Evolutionary conservation across 108 stramenopile genomes (phyloP).

Genomic region (Nitzschia inconspicua): DNA sequence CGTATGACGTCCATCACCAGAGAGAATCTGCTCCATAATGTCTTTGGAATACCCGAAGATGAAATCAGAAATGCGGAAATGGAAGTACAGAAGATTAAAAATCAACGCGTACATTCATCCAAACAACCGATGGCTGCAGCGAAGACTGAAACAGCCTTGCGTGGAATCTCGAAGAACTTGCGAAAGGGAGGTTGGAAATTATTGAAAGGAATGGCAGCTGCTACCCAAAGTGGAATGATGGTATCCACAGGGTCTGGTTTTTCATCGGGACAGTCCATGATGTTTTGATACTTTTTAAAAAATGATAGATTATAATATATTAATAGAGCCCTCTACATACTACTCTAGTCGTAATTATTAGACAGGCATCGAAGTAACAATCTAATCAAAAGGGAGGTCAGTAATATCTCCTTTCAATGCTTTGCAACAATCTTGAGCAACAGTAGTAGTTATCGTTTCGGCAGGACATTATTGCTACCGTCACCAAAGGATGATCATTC

Average conservation of each 20-base stretch:
- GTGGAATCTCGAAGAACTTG: slow-evolving; percentile 4
- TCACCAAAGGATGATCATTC: no score
- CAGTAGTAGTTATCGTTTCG: no score
- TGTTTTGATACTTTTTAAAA: background rate
- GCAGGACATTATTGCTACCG: no score
- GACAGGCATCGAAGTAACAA: background rate
- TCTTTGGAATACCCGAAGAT: slow-evolving; percentile 37
- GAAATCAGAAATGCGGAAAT: slow-evolving; percentile 34
- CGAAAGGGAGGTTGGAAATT: slow-evolving; percentile 5
- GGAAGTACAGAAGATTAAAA: slow-evolving; percentile 32
- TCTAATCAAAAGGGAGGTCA: background rate
- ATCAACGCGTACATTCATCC: slow-evolving; percentile 12
- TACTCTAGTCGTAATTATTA: background rate
- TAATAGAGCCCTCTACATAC: background rate
- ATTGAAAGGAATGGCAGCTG: slow-evolving; percentile 26
- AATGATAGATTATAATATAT: background rate
- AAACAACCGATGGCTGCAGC: slow-evolving; percentile 11
- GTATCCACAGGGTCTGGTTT: background rate
- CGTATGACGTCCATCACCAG: slow-evolving; percentile 38
- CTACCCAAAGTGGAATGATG: slow-evolving; percentile 17
- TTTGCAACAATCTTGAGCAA: background rate
- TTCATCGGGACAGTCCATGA: background rate
- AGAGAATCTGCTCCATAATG: slow-evolving; percentile 43
- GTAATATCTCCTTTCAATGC: background rate
- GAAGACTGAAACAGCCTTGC: slow-evolving; percentile 12